phyloP scores from a whole-genome alignment of 2,329 filamentous ascomycete genomes.

The Orbilia ellipsospora region DNA sequence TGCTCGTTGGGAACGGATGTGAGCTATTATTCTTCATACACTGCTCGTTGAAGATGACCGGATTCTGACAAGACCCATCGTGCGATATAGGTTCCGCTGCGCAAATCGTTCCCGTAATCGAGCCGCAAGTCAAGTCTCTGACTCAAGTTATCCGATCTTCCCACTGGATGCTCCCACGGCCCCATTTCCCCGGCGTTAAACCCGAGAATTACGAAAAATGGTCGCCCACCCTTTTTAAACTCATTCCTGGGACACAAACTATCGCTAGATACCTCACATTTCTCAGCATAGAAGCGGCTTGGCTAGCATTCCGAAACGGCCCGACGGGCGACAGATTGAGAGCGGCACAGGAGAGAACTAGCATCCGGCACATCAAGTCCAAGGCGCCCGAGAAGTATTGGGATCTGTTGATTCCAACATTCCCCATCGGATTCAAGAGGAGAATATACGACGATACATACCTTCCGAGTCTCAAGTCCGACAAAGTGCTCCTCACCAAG shows the following conservation, averaged over 20 bases:
- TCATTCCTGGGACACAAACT: slow-evolving; percentile 67
- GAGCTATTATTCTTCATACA: slow-evolving; percentile 58
- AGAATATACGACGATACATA: slow-evolving; percentile 71
- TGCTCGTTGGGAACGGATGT: slow-evolving; percentile 71
- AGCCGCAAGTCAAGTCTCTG: slow-evolving; percentile 67
- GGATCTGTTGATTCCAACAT: slow-evolving; percentile 72
- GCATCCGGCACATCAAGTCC: slow-evolving; percentile 65
- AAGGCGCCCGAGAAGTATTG: slow-evolving; percentile 71
- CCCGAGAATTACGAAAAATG: slow-evolving; percentile 66
- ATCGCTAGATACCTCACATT: slow-evolving; percentile 65
- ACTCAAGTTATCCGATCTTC: slow-evolving; percentile 71
- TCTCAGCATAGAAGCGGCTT: slow-evolving; percentile 63
- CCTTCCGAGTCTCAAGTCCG: slow-evolving; percentile 67
- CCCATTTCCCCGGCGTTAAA: slow-evolving; percentile 61
- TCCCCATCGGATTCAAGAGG: slow-evolving; percentile 73
- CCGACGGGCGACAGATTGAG: slow-evolving; percentile 62
- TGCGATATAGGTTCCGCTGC: slow-evolving; percentile 62
- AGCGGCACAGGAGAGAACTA: slow-evolving; percentile 63
- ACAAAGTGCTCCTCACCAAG: slow-evolving; percentile 69
- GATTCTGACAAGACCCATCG: too few relatives aligned
- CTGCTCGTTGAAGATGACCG: too few relatives aligned
- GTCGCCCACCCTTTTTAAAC: slow-evolving; percentile 64
- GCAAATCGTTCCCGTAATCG: slow-evolving; percentile 69
- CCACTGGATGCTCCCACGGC: slow-evolving; percentile 67
- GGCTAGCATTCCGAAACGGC: slow-evolving; percentile 65